Base-by-base conservation (phyloP, 2,329 filamentous ascomycete species). In the Fusarium miscanthi region DNA sequence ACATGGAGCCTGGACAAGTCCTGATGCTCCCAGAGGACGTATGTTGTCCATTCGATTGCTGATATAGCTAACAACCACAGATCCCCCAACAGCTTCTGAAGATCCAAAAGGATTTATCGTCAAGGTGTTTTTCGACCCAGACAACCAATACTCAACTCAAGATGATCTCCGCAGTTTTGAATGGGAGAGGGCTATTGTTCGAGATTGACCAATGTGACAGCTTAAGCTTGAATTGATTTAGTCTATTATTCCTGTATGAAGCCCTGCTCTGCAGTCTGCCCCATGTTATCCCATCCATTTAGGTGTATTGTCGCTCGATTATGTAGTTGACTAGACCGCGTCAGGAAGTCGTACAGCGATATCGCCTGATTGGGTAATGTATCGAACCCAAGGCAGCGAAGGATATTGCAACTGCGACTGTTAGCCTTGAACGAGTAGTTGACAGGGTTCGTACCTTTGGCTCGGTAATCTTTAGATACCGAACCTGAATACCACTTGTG, bases 391-490 rank as follows among this genome's bases (percentile, higher is more conserved):
- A 2, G 96, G 96, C 59, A 98, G 86, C 27, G 95, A 98, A 8
- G 95, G 95, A 81, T 99, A 99, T 96, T 99, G 96, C 73, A 98
- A 85, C 95, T 98, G 13, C 3, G 9, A 21, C 13, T 54, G 51
- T 73, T 54, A 76, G 66, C n/a, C 49, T 58, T 31, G 13, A 10
- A 25, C 13, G 27, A 56, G 40, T 40, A 9, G 13, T 2, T 25
- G 30, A 33, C 33, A 37, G n/a, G 21, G 19, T 25, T 82, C 89
- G 78, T 86, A 97, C 95, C 94, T 99, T 99, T 51, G 96, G 96
- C 84, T 99, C 96, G 73, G 97, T 98, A 79, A 99, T 99, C 89
- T 99, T 99, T 82, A 99, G 84, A 82, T 99, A 99, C 79, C 96
- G 90, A 78, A 99, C 96, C 83, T 99, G 97, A 76, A 99, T 99